phyloP scores from a whole-genome alignment of 2,329 filamentous ascomycete genomes.

The Lachnellula hyalina region DNA sequence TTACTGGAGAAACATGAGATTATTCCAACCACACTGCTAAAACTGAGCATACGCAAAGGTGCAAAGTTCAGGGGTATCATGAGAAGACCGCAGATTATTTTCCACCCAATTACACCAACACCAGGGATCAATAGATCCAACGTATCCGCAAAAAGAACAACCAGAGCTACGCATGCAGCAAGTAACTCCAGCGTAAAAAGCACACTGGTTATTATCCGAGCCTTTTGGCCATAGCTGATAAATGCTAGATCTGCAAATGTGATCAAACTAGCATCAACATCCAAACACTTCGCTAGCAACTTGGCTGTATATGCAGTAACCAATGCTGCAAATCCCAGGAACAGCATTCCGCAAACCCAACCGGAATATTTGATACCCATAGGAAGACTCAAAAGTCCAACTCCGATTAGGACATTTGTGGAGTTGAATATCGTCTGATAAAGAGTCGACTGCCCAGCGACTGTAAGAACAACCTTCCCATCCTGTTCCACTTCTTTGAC shows the following conservation, averaged over 20 bases:
- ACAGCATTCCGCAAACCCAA: conserved; percentile 75
- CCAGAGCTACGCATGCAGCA: conserved; percentile 80
- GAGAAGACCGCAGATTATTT: conserved; percentile 73
- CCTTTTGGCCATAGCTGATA: conserved; percentile 79
- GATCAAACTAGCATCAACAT: conserved; percentile 77
- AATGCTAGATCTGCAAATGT: conserved; percentile 94
- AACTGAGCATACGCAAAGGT: conserved; percentile 76
- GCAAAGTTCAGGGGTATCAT: conserved; percentile 80
- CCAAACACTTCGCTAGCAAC: conserved; percentile 80
- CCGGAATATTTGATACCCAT: conserved; percentile 83
- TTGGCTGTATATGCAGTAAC: conserved; percentile 83
- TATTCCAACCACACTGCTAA: conserved; percentile 91
- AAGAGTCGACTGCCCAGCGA: conserved; percentile 90
- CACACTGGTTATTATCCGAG: conserved; percentile 74
- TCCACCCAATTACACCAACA: conserved; percentile 68
- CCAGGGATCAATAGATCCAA: conserved; percentile 72
- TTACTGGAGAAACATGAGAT: conserved; percentile 81
- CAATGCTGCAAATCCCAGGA: conserved; percentile 67
- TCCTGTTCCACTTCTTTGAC: conserved; percentile 87
- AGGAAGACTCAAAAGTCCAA: conserved; percentile 83
- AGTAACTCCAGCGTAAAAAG: conserved; percentile 85
- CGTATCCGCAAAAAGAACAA: conserved; percentile 91
- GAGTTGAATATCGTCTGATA: conserved; percentile 97
- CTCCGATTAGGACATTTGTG: conserved; percentile 73
- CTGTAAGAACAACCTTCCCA: conserved; percentile 74